These are phyloP conservation scores for Staphylotrichum longicolle DNA, from an alignment of 495 filamentous ascomycete species.

Conservation along the genomic window DNA sequence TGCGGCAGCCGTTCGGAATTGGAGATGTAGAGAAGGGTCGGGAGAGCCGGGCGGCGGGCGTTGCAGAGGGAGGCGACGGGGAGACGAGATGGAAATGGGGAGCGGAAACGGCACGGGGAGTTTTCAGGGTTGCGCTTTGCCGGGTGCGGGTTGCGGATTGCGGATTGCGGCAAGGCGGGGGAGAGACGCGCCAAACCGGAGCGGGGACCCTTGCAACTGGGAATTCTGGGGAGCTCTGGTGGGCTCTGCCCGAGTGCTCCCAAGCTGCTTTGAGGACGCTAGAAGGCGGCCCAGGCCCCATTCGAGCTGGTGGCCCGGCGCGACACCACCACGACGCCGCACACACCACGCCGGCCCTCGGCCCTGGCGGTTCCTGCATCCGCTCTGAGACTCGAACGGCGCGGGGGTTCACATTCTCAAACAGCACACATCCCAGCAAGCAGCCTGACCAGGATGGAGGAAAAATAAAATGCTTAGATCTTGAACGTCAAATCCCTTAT, in stretches of 20 bases:
- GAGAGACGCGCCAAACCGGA: slow-evolving; percentile 2
- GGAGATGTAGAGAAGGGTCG: background rate
- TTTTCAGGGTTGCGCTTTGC: background rate
- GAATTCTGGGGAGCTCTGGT: background rate
- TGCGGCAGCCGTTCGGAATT: slow-evolving; percentile 15
- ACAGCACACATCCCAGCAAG: no score
- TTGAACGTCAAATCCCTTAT: no score
- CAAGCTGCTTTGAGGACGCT: no score
- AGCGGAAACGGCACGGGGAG: background rate
- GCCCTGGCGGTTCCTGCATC: slow-evolving; percentile 1
- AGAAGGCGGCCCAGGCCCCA: no score
- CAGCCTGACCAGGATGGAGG: no score
- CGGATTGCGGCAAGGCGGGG: background rate
- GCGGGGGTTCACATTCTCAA: no score
- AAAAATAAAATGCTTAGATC: no score
- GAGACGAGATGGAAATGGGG: background rate
- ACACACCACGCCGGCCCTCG: slow-evolving; percentile 5
- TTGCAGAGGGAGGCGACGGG: background rate
- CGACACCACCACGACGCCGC: background rate
- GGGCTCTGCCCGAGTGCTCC: slow-evolving; percentile 1
- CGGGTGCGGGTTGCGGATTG: background rate
- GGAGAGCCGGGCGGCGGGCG: background rate
- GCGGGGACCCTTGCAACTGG: slow-evolving; percentile 12
- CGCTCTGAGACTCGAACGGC: background rate
- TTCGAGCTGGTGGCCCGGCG: background rate